Evolutionary conservation across 352 stramenopile species (phyloP).

Genomic region (Globisporangium nagaii): DNA sequence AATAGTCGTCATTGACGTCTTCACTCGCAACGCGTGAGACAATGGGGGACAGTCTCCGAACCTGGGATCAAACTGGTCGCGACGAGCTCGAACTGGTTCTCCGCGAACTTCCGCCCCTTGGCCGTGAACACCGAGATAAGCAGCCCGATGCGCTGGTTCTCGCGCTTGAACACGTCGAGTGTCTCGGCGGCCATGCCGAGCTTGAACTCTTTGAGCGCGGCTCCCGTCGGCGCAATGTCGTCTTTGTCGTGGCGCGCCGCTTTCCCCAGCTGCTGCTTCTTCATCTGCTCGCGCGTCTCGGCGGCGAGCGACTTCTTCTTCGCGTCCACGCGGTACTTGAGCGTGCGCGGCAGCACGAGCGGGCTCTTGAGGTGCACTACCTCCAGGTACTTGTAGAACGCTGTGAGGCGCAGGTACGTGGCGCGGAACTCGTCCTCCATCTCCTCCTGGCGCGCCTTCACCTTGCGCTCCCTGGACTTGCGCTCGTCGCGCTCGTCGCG

Average conservation of each 20-base stretch:
- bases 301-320: constrained; percentile 6
- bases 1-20: not conserved
- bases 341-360: constrained; percentile 69
- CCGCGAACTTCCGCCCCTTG: constrained; percentile 30
- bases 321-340: constrained; percentile 62
- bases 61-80: constrained; percentile 58
- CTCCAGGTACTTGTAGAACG: constrained; percentile 83
- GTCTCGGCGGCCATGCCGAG: constrained; percentile 64
- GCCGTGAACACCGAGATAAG: constrained; percentile 51
- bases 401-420: constrained; percentile 68
- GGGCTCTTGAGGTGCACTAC: constrained; percentile 62
- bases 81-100: constrained; percentile 55
- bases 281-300: not conserved
- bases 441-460: constrained; percentile 59
- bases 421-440: constrained; percentile 80
- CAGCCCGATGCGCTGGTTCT: constrained; percentile 48
- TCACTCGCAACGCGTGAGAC: no score
- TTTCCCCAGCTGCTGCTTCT: not conserved
- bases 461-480: constrained; percentile 28
- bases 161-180: constrained; percentile 51
- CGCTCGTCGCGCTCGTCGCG: constrained; percentile 47
- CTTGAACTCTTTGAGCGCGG: constrained; percentile 49
- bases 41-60: constrained; percentile 7
- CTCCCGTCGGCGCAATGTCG: constrained; percentile 19
- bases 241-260: constrained; percentile 2